These are phyloP conservation scores for Colletotrichum sojae DNA, from an alignment of 2,329 filamentous ascomycete genomes.

Conservation along the genomic window DNA sequence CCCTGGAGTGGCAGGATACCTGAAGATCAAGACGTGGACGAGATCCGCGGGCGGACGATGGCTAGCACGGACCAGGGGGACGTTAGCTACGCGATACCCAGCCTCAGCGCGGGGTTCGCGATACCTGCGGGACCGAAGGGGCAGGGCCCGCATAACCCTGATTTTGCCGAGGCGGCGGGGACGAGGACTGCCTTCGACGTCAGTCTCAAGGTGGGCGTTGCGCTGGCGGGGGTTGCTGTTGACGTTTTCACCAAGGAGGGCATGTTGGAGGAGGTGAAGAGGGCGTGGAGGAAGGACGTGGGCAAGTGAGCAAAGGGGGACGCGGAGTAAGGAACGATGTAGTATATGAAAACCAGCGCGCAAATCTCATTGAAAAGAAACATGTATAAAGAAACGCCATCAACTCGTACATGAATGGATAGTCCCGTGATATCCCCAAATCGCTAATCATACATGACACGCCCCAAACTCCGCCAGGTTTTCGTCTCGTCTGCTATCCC, in stretches of 20 bases:
- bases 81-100: conserved; percentile 70
- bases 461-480: conserved; percentile 1
- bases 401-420: neutral
- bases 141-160: conserved; percentile 44
- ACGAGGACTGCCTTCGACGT: conserved; percentile 43
- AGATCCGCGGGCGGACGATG: conserved; percentile 58
- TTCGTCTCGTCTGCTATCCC: neutral
- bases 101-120: conserved; percentile 65
- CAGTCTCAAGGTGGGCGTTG: conserved; percentile 44
- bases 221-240: conserved; percentile 44
- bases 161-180: conserved; percentile 44
- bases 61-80: conserved; percentile 74
- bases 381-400: too few relatives aligned
- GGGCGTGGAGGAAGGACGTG: conserved; percentile 45
- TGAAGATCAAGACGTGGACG: conserved; percentile 56
- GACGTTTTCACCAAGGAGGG: conserved; percentile 43
- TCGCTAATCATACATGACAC: conserved; percentile 14
- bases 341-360: neutral
- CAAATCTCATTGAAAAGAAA: too few relatives aligned
- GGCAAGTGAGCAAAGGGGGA: conserved; percentile 8
- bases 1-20: conserved; percentile 47
- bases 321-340: neutral
- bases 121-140: conserved; percentile 56
- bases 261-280: conserved; percentile 43
- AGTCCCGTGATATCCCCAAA: conserved; percentile 14